Evolutionary conservation across 2,329 filamentous ascomycete species (phyloP), one percentile per base, ranked within the genome.

Genomic region (Hypoxylon sp.): DNA sequence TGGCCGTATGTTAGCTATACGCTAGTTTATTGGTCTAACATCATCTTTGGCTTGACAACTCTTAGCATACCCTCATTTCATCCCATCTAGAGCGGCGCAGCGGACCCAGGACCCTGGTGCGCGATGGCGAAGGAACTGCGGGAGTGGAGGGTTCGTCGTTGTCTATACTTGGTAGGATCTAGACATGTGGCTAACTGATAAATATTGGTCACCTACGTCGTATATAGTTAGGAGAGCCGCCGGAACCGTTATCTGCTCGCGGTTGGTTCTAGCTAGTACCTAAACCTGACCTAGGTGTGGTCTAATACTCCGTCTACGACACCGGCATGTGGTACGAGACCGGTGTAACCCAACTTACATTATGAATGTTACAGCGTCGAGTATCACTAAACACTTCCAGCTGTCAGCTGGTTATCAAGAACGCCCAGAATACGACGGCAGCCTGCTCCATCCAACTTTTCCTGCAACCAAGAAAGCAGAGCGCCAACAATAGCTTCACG

Each of bases 141-240:
- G 54, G 52, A 54, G 54, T 63, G 58, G 62, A 63, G 50, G 52
- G 54, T 19, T 54, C 27, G 31, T 55, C 21, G 21, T 32, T 39
- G 57, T 62, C 42, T 52, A 46, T 50, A 46, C 54, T 39, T 50
- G 19, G 46, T 37, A 39, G 29, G 10, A 13, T 6, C 1, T 35
- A 15, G 42, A 24, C 21, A 56, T 13, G 44, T 17, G 39, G 19
- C 19, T n/a, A 56, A 56, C 46, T 15, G 24, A 32, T 39, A 13
- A 53, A 17, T 27, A 27, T 42, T 61, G 62, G 51, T 51, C 46
- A 6, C 35, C 63, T 57, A 57, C 54, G n/a, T 57, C 58, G 13
- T 39, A 53, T 58, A 29, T 21, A 60, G 63, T 58, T 62, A 57
- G 62, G 46, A 54, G 35, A 66, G n/a, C 53, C 47, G 57, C 52